Base-by-base conservation (phyloP, 805 yeast species). In the Cyberlindnera maritima region DNA sequence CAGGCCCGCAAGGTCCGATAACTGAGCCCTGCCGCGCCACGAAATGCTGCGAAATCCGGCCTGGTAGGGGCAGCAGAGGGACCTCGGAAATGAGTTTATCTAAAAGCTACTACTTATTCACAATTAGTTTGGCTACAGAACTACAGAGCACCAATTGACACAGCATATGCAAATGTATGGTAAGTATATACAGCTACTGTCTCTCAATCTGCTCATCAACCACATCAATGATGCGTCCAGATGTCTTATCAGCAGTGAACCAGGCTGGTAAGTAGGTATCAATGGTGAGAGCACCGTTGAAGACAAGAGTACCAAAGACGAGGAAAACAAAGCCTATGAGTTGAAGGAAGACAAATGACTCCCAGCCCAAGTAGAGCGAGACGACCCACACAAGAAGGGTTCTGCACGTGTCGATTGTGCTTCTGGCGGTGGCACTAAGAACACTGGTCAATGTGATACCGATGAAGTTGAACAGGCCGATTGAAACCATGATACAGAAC, bases 341-440 rank as follows among this genome's bases (percentile, higher is more conserved):
- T 62, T 87, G 95, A 43, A 83, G 63, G n/a, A 67, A 56, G 18
- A 72, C 71, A 66, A 85, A 87, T 1, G 71, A 57, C 63, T 87
- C 94, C 95, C 94, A 87, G 3, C 92, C 94, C 52, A 86, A 58
- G 19, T 64, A 43, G 42, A 87, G 67, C 0, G 94, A 87, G 9
- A 84, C 76, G 1, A 82, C 33, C 95, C 95, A 87, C 15, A 87
- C 91, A 23, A 84, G 64, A 20, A 85, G 65, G 0, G 94, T 86
- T 53, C 95, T 73, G 49, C 86, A 82, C 0, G 90, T 82, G 59
- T 87, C 95, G 42, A 87, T 77, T 2, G 94, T 87, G 19, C 89
- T 81, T 59, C 94, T 72, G 2, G 91, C 75, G 1, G 95, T 86
- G 29, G 95, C 94, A 43, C 85, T 81, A 40, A 86, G 60, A 39